Base-by-base conservation (phyloP, 148 eudicot species). In the Rhododendron ferrugineum region DNA sequence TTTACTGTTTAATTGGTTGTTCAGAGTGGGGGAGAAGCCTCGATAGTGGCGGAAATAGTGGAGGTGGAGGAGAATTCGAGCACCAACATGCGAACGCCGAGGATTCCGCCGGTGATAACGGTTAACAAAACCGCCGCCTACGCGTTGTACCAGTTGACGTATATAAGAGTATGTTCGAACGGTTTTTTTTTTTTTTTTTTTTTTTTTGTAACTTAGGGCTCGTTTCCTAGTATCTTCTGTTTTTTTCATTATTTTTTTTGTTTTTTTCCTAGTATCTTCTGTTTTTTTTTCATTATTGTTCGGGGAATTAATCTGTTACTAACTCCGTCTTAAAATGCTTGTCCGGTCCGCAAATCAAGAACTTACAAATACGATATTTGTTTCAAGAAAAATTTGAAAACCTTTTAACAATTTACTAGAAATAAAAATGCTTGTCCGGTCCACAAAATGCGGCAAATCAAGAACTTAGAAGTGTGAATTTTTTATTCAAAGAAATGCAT, bases 21-120 rank as follows among this genome's bases (percentile, higher is more conserved):
- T 75, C 42, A 96, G 99, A 96, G 95, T 83, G 99, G 99, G 22
- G 88, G 93, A 66, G 98, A 96, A 85, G 92, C 99, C 37, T 96
- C 99, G 4, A 91, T 95, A 42, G 96, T 95, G 88, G 99, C 99
- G 60, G 92, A 96, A 81, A 83, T 96, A 26, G 98, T 90, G 26
- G 99, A 96, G 88, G 99, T 94, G 88, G 97, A 96, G 87, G 98
- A 91, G 81, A 96, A 96, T 82, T 91, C 97, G 0, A 90, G 91
- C 42, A 85, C 87, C 83, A 90, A 91, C 47, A 95, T 95, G 96
- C 91, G 91, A 28, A 93, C 94, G 26, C 89, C 94, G 37, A 89
- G 99, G 16, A 84, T 82, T 6, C 97, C 99, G 0, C 99, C 99
- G 0, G 92, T 93, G 37, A 92, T 96, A 68, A 95, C 98, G 23